Evolutionary conservation across 352 stramenopile species (phyloP).

Genomic region (Lagenidium sp.): DNA sequence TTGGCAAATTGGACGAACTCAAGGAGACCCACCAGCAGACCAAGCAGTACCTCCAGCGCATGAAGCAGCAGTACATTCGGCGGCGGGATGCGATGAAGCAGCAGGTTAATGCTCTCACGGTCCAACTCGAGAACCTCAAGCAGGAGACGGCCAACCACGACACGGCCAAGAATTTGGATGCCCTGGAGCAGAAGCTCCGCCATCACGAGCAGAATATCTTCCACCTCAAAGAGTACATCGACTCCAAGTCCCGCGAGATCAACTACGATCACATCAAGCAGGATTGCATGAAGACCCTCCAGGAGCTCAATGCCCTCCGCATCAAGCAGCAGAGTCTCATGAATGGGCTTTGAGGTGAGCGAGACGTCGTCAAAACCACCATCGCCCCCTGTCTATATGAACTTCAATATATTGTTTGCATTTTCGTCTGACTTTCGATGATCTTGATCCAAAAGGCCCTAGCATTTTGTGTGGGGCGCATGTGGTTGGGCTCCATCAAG

Average conservation of each 20-base stretch:
- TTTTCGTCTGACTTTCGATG: too few relatives aligned
- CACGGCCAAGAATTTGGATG: slow-evolving; percentile 69
- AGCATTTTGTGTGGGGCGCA: too few relatives aligned
- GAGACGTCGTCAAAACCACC: too few relatives aligned
- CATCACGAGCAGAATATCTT: slow-evolving; percentile 92
- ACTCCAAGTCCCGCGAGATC: slow-evolving; percentile 83
- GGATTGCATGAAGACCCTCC: slow-evolving; percentile 62
- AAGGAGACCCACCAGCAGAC: slow-evolving; percentile 73
- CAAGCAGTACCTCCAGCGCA: slow-evolving; percentile 59
- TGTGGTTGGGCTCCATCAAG: too few relatives aligned
- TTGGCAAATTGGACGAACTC: slow-evolving; percentile 82
- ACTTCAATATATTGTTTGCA: too few relatives aligned
- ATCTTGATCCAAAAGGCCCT: too few relatives aligned
- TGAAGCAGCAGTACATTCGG: slow-evolving; percentile 79
- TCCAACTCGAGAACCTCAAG: slow-evolving; percentile 71
- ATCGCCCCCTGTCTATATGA: too few relatives aligned
- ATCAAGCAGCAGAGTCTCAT: slow-evolving; percentile 42
- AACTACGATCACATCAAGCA: slow-evolving; percentile 85
- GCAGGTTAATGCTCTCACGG: slow-evolving; percentile 57
- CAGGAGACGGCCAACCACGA: slow-evolving; percentile 65
- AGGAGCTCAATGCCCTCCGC: slow-evolving; percentile 67
- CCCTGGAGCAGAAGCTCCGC: slow-evolving; percentile 84
- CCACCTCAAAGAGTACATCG: slow-evolving; percentile 83
- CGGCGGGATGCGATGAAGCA: slow-evolving; percentile 80
- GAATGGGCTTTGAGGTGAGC: slow-evolving; percentile 10